Evolutionary conservation across 805 yeast species (phyloP).

Genomic region (Candida endomychidarum): DNA sequence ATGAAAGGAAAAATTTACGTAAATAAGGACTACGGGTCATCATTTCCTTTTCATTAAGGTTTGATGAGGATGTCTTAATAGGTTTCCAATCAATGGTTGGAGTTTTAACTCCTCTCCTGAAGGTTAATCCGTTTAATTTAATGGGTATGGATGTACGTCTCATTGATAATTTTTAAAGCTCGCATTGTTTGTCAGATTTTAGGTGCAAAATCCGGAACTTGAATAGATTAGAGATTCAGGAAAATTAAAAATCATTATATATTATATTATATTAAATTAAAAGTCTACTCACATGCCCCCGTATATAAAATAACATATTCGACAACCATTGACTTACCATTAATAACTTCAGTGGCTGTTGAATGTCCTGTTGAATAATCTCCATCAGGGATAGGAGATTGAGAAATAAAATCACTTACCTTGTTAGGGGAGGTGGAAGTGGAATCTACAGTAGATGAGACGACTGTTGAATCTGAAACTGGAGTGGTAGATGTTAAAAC

Average conservation of each 20-base stretch:
- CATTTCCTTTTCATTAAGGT: slow-evolving; percentile 38
- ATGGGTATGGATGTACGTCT: not conserved
- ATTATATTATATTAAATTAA: not conserved
- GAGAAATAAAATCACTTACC: not conserved
- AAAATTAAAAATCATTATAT: slow-evolving; percentile 2
- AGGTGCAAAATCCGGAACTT: too few species aligned
- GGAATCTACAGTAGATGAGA: slow-evolving; percentile 1
- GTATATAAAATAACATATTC: slow-evolving; percentile 26
- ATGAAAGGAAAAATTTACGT: slow-evolving; percentile 43
- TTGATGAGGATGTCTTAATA: slow-evolving; percentile 47
- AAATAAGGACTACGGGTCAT: slow-evolving; percentile 36
- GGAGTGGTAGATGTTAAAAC: not conserved
- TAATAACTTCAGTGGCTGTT: slow-evolving; percentile 21
- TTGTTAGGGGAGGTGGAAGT: slow-evolving; percentile 12
- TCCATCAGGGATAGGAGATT: slow-evolving; percentile 20
- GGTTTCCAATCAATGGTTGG: slow-evolving; percentile 87
- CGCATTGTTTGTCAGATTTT: too few species aligned
- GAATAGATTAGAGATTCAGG: not conserved
- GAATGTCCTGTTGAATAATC: slow-evolving; percentile 21
- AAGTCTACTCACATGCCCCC: slow-evolving; percentile 16
- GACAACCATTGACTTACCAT: slow-evolving; percentile 24
- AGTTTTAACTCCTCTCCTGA: slow-evolving; percentile 46
- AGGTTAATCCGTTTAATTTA: slow-evolving; percentile 2
- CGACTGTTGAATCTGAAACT: not conserved
- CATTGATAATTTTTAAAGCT: slow-evolving; percentile 4